Percentiles rank a stretch among this genome's conserved stretches.
Conservation (phyloP, 75 land plant species). For the Isoetes taiwanensis region DNA sequence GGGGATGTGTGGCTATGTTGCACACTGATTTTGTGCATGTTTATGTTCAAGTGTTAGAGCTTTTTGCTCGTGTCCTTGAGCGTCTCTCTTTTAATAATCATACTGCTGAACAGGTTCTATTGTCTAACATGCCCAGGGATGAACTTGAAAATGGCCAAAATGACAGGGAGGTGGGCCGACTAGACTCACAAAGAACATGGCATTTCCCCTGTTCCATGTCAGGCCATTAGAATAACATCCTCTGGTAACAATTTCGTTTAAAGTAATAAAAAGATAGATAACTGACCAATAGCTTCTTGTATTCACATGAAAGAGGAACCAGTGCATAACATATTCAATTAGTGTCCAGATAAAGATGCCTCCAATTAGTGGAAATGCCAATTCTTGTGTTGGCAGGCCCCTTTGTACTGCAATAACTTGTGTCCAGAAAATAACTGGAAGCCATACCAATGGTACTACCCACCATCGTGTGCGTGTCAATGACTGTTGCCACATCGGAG, state of each 20-base stretch:
- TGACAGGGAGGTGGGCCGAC: slow-evolving; percentile 40
- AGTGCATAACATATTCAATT: slow-evolving; percentile 76
- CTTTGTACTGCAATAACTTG: slow-evolving; percentile 30
- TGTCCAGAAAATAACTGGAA: slow-evolving; percentile 59
- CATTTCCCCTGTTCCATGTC: too few relatives aligned
- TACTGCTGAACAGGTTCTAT: slow-evolving; percentile 85
- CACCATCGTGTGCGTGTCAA: slow-evolving; percentile 80
- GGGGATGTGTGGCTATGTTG: slow-evolving; percentile 99
- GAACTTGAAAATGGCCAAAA: slow-evolving; percentile 44
- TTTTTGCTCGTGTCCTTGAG: slow-evolving; percentile 90
- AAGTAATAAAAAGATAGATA: neutral
- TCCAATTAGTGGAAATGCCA: slow-evolving; percentile 18
- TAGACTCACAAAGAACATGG: too few relatives aligned
- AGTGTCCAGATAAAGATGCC: slow-evolving; percentile 78
- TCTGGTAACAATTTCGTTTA: too few relatives aligned
- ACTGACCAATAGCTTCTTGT: slow-evolving; percentile 81
- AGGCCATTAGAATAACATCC: too few relatives aligned
- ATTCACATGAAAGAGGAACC: slow-evolving; percentile 83
- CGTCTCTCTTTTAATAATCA: slow-evolving; percentile 76
- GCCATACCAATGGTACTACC: slow-evolving; percentile 77
- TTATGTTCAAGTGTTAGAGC: slow-evolving; percentile 94
- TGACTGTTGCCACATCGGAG: slow-evolving; percentile 52
- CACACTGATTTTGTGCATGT: slow-evolving; percentile 98
- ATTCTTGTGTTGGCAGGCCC: slow-evolving; percentile 37
- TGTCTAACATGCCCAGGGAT: slow-evolving; percentile 89